A percentile compares a stretch with the other conserved stretches of the same genome.
Conservation (phyloP, 305 asterid genomes). For the Fraxinus sp. region DNA sequence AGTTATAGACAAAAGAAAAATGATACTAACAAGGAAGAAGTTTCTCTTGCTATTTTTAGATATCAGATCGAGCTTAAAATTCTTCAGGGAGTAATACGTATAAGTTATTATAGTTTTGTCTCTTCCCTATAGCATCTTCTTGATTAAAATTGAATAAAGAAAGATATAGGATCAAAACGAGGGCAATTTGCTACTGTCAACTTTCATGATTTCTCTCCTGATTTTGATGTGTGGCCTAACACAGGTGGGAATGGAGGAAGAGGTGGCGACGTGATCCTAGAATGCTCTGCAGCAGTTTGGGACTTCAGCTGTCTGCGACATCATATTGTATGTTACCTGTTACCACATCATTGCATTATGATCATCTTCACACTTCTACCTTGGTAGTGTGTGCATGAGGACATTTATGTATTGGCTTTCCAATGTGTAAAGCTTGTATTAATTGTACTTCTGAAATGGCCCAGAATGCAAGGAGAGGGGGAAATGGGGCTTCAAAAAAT, state of each 20-base stretch:
- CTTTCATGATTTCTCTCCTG: slow-evolving; percentile 17
- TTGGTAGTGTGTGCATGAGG: slow-evolving; percentile 14
- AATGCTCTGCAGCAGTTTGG: slow-evolving; percentile 77
- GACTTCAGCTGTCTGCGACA: slow-evolving; percentile 91
- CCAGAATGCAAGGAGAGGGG: slow-evolving; percentile 92
- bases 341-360: slow-evolving; percentile 14
- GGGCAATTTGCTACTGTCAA: slow-evolving; percentile 11
- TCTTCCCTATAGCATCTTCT: background rate
- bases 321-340: slow-evolving; percentile 59
- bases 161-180: slow-evolving; percentile 6
- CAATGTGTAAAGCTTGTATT: slow-evolving; percentile 12
- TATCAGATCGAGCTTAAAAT: slow-evolving; percentile 16
- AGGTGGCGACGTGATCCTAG: slow-evolving; percentile 92
- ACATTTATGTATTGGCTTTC: slow-evolving; percentile 8
- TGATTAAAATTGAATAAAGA: slow-evolving; percentile 9
- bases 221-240: slow-evolving; percentile 21
- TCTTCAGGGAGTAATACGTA: background rate
- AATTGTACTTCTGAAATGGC: slow-evolving; percentile 14
- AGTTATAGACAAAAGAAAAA: background rate
- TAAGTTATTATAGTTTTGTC: background rate
- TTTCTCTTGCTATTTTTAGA: background rate
- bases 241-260: slow-evolving; percentile 94
- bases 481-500: slow-evolving; percentile 81
- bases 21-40: background rate
- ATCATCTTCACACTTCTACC: slow-evolving; percentile 2